Evolutionary conservation across 179 eudicot genomes (phyloP).

Genomic region (Pouteria campechiana): DNA sequence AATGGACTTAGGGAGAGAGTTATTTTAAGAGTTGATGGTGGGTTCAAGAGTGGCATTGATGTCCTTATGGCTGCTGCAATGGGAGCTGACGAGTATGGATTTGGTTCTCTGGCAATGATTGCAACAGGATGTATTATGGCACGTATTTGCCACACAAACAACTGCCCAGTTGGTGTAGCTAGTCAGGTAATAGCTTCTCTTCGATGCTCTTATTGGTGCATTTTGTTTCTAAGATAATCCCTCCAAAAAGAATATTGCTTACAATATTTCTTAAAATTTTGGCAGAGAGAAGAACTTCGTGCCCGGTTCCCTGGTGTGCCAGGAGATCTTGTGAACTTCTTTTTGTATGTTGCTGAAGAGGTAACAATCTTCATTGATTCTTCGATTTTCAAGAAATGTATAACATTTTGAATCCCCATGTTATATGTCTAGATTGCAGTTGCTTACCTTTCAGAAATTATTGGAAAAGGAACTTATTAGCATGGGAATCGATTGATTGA

Average conservation of each 20-base stretch:
- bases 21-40: slow-evolving; percentile 95
- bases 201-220: neutral
- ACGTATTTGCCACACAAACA: slow-evolving; percentile 97
- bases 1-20: slow-evolving; percentile 98
- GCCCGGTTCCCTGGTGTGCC: slow-evolving; percentile 99
- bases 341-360: slow-evolving; percentile 97
- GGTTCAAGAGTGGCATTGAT: slow-evolving; percentile 96
- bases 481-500: too few relatives aligned
- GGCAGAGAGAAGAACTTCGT: slow-evolving; percentile 88
- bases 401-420: too few relatives aligned
- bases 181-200: slow-evolving; percentile 58
- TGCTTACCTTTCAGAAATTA: too few relatives aligned
- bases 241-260: too few relatives aligned
- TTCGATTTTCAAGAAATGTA: too few relatives aligned
- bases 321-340: slow-evolving; percentile 96
- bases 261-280: slow-evolving; percentile 3
- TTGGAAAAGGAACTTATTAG: too few relatives aligned
- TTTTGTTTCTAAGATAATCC: slow-evolving; percentile 2
- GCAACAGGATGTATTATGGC: slow-evolving; percentile 99
- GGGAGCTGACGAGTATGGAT: slow-evolving; percentile 99
- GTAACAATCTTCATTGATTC: slow-evolving; percentile 15
- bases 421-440: too few relatives aligned
- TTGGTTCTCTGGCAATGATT: slow-evolving; percentile 98
- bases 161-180: slow-evolving; percentile 99
- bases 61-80: slow-evolving; percentile 98